These are phyloP conservation scores for Pinus tabuliformis DNA, from an alignment of 75 land plant species.

Conservation along the genomic window DNA sequence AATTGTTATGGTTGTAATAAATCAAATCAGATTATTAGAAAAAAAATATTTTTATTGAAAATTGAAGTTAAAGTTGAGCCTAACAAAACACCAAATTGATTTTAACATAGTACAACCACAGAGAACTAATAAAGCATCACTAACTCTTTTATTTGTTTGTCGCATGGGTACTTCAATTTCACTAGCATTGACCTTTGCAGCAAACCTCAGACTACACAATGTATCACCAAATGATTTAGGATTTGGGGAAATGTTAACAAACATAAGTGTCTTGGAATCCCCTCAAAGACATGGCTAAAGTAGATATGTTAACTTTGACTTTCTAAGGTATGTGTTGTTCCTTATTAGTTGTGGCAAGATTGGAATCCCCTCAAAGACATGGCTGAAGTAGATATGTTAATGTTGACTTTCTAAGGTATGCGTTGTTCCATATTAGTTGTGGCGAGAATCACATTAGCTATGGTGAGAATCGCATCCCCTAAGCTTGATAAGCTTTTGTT, in stretches of 20 bases:
- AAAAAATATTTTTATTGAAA: too few relatives aligned
- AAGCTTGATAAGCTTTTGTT: constrained; percentile 36
- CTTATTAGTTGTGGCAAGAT: too few relatives aligned
- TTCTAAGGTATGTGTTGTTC: constrained; percentile 41
- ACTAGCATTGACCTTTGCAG: constrained; percentile 39
- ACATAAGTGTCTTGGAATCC: constrained; percentile 42
- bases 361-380: too few relatives aligned
- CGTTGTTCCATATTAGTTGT: too few relatives aligned
- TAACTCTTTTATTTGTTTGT: constrained; percentile 12
- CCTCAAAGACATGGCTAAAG: constrained; percentile 41
- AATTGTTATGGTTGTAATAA: too few relatives aligned
- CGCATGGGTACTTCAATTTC: constrained; percentile 35
- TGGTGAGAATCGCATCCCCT: constrained; percentile 33
- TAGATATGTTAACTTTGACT: constrained; percentile 34
- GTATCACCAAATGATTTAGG: constrained; percentile 28
- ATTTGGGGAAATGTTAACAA: constrained; percentile 36
- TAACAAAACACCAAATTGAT: too few relatives aligned
- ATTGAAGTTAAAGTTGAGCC: too few relatives aligned
- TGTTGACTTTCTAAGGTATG: too few relatives aligned
- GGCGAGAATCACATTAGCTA: too few relatives aligned
- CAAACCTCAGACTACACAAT: constrained; percentile 34
- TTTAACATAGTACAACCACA: too few relatives aligned
- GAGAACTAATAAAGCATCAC: background rate
- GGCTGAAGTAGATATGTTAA: too few relatives aligned
- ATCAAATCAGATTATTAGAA: too few relatives aligned